Evolutionary conservation across 768 basidiomycete species (phyloP).

Genomic region (Hydnum rufescens): DNA sequence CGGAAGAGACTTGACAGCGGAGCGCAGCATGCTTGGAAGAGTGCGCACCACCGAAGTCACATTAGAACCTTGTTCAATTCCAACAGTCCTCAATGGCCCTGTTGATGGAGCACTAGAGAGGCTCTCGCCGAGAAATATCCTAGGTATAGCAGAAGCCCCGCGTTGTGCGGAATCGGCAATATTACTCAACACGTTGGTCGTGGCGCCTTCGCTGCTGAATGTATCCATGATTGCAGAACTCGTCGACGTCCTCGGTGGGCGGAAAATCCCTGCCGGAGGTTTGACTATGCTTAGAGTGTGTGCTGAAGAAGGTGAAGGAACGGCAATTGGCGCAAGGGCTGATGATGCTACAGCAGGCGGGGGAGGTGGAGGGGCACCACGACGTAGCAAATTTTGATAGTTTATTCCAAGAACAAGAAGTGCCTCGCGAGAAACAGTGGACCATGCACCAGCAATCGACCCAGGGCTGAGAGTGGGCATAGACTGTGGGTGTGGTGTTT

Average conservation of each 20-base stretch:
- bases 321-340: slow-evolving; percentile 13
- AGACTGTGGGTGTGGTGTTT: slow-evolving; percentile 25
- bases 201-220: background rate
- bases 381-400: slow-evolving; percentile 42
- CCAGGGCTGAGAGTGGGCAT: no score
- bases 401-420: slow-evolving; percentile 45
- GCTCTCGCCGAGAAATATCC: background rate
- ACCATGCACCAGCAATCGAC: slow-evolving; percentile 31
- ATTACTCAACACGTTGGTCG: background rate
- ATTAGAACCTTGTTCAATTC: background rate
- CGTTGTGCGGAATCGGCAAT: background rate
- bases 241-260: background rate
- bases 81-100: background rate
- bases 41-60: background rate
- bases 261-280: background rate
- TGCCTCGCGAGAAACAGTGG: slow-evolving; percentile 33
- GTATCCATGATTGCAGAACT: background rate
- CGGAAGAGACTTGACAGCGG: background rate
- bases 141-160: background rate
- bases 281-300: slow-evolving; percentile 13
- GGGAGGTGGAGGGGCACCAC: slow-evolving; percentile 24
- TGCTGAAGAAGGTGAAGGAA: slow-evolving; percentile 15
- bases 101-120: background rate
- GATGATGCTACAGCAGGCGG: slow-evolving; percentile 12
- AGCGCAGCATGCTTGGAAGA: background rate